Evolutionary conservation across 2,329 filamentous ascomycete species (phyloP).

Genomic region (Penicillium sp.): DNA sequence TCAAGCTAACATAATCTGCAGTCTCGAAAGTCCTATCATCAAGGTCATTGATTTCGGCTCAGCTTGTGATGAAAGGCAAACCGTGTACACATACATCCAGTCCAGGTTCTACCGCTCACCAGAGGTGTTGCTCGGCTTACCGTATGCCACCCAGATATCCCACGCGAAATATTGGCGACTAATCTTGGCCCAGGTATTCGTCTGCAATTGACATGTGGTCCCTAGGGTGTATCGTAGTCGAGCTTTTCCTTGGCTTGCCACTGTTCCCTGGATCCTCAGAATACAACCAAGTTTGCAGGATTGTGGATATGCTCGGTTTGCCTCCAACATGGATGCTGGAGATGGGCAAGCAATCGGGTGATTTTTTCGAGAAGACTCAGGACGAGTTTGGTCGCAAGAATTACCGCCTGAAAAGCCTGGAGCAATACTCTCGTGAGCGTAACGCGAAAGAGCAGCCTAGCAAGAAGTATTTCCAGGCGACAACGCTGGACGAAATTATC

Average conservation of each 20-base stretch:
- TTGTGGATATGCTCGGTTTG: slow-evolving; percentile 96
- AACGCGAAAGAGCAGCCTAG: slow-evolving; percentile 97
- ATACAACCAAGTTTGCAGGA: slow-evolving; percentile 96
- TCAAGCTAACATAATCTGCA: slow-evolving; percentile 36
- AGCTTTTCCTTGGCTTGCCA: slow-evolving; percentile 91
- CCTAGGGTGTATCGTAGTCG: slow-evolving; percentile 95
- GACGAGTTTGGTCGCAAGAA: slow-evolving; percentile 93
- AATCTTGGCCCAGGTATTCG: slow-evolving; percentile 66
- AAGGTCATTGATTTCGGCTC: slow-evolving; percentile 99
- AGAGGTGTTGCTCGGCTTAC: slow-evolving; percentile 91
- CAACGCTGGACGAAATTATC: slow-evolving; percentile 93
- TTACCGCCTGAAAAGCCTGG: slow-evolving; percentile 94
- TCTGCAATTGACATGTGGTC: slow-evolving; percentile 99
- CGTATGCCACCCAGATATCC: slow-evolving; percentile 51
- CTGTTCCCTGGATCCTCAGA: slow-evolving; percentile 97
- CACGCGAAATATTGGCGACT: not conserved
- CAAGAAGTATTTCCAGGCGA: slow-evolving; percentile 99
- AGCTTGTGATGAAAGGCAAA: slow-evolving; percentile 96
- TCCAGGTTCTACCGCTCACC: slow-evolving; percentile 97
- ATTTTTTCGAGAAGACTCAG: slow-evolving; percentile 92
- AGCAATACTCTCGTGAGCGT: slow-evolving; percentile 95
- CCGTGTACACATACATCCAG: slow-evolving; percentile 98
- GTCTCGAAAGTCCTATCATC: slow-evolving; percentile 96
- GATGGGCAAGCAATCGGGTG: slow-evolving; percentile 95
- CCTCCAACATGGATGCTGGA: slow-evolving; percentile 99